A percentile compares a stretch with the other conserved stretches of the same genome.
phyloP scores from a whole-genome alignment of 73 alveolate genomes.

The Durusdinium trenchii region DNA sequence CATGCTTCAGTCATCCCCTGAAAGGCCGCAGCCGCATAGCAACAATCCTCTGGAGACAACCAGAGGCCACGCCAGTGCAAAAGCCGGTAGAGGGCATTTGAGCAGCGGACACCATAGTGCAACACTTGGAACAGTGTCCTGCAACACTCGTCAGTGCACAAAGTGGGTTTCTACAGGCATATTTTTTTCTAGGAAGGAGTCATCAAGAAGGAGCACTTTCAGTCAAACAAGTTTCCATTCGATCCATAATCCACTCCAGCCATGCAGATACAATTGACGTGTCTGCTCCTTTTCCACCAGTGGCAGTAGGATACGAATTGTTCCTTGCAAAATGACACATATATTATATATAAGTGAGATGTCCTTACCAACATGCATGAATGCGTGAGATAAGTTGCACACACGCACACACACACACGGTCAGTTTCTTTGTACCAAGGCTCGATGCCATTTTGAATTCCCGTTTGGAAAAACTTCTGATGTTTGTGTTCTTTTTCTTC shows the following conservation, averaged over 20 bases:
- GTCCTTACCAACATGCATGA: too few species aligned
- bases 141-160: not conserved
- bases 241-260: not conserved
- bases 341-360: too few species aligned
- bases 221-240: not conserved
- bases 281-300: conserved; percentile 71
- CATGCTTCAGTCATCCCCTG: not conserved
- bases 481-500: not conserved
- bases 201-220: too few species aligned
- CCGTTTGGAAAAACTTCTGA: not conserved
- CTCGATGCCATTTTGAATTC: conserved; percentile 44
- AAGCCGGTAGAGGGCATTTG: not conserved
- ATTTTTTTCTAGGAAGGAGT: not conserved
- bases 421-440: conserved; percentile 3
- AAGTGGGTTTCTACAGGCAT: not conserved
- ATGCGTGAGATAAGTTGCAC: too few species aligned
- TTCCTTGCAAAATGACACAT: conserved; percentile 50
- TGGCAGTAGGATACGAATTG: not conserved
- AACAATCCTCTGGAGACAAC: not conserved
- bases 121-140: not conserved
- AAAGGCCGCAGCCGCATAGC: not conserved
- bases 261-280: conserved; percentile 10
- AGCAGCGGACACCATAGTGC: conserved; percentile 9
- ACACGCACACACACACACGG: too few species aligned
- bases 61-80: conserved; percentile 3